Evolutionary conservation across 192 early-diverging fungal species (phyloP).

Genomic region (Oehlia diaphana): DNA sequence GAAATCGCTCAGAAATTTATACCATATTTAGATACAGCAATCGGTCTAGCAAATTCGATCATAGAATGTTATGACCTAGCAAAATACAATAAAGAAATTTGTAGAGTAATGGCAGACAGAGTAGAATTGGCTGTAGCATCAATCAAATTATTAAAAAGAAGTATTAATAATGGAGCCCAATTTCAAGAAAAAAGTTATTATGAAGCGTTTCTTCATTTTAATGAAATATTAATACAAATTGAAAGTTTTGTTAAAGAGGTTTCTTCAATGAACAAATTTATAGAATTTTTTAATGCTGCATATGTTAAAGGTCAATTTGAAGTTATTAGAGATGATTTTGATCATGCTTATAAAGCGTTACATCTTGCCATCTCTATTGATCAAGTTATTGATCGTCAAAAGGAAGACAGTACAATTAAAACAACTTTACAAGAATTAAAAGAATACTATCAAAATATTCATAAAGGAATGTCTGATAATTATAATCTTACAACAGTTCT

Average conservation of each 20-base stretch:
- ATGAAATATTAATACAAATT: background rate
- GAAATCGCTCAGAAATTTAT: background rate
- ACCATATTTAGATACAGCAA: background rate
- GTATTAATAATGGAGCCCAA: background rate
- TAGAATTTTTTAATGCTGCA: background rate
- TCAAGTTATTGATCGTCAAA: background rate
- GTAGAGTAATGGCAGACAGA: background rate
- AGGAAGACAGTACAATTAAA: background rate
- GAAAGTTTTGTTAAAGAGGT: background rate
- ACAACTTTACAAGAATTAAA: background rate
- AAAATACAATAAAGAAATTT: background rate
- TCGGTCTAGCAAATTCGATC: background rate
- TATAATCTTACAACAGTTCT: background rate
- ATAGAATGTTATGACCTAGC: background rate
- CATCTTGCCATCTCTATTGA: background rate
- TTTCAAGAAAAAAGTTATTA: background rate
- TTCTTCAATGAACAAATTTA: background rate
- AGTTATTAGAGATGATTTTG: background rate
- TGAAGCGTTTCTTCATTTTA: background rate
- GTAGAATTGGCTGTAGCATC: background rate
- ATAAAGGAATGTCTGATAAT: background rate
- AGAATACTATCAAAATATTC: background rate
- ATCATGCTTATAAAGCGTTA: background rate
- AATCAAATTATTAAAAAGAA: background rate
- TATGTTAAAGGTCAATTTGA: background rate